Evolutionary conservation across 345 rosid species (phyloP), one percentile per base, ranked within the genome.

Genomic region (Eucalyptus camaldulensis): DNA sequence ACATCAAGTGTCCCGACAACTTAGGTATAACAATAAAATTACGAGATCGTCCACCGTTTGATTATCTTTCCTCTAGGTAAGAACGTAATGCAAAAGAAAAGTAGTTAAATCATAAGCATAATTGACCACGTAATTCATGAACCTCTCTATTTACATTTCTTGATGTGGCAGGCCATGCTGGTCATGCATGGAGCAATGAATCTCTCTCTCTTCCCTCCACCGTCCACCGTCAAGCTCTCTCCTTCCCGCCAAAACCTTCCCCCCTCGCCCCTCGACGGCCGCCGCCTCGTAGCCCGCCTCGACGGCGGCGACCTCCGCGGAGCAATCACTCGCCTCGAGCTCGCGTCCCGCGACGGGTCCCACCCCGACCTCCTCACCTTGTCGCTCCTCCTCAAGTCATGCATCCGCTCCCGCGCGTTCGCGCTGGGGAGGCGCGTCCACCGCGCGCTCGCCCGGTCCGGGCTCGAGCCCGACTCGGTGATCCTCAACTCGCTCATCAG

Each of bases 361-460:
- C 83, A 76, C 13, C 29, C 83, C 29, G 83, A 76, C 83, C 1
- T 76, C 47, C 83, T 40, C 47, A 11, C 47, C 47, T 21, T 76
- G 1, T 76, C 83, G 0, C 83, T 37, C 29, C 83, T 76, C 83
- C 83, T 76, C 83, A 76, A 76, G 47, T 76, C 83, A 27, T 76
- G 83, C 83, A 76, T 76, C 8, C 29, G 83, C 85, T 90, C 96
- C 29, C 94, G 92, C 40, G 90, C 93, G 37, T 94, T 95, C 90
- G 92, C 91, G 4, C 93, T 94, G 88, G 98, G 97, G 10, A 92
- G 89, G 80, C 92, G 93, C 88, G 93, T 95, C 27, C 97, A 96
- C 87, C 31, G 86, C 54, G 90, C 91, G 60, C 80, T 96, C 80
- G 37, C 72, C 13, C 95, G 87, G 83, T 94, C 94, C 6, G 51